phyloP scores from a whole-genome alignment of 2,329 filamentous ascomycete species.

The Phaeomoniella chlamydospora region DNA sequence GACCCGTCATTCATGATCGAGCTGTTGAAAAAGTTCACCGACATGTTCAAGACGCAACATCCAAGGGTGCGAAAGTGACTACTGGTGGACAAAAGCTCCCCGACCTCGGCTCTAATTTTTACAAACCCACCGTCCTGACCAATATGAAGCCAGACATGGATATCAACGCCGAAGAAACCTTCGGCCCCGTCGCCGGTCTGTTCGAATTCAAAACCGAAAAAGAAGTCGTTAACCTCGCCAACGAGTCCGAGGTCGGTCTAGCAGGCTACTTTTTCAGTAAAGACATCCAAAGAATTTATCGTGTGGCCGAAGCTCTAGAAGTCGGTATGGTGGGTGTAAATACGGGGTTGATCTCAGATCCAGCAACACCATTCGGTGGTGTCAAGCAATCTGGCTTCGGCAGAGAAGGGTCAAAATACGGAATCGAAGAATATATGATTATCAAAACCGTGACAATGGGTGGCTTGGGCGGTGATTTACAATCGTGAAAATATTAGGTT shows the following conservation, averaged over 20 bases:
- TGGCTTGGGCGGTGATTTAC: constrained; percentile 37
- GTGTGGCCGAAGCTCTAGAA: constrained; percentile 43
- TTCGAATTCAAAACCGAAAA: constrained; percentile 82
- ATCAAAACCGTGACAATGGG: constrained; percentile 58
- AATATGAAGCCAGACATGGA: constrained; percentile 79
- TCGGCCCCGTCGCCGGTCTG: constrained; percentile 81
- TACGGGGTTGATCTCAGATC: constrained; percentile 48
- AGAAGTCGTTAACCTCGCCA: constrained; percentile 75
- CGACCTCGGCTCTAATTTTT: constrained; percentile 73
- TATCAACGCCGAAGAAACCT: constrained; percentile 79
- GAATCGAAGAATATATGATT: constrained; percentile 60
- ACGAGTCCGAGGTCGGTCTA: constrained; percentile 69
- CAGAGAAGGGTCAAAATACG: constrained; percentile 62
- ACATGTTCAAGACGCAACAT: constrained; percentile 65
- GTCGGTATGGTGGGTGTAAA: constrained; percentile 49
- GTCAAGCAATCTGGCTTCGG: constrained; percentile 75
- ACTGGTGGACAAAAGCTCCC: constrained; percentile 60
- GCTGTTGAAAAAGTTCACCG: constrained; percentile 65
- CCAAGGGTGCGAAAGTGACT: constrained; percentile 62
- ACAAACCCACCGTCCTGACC: constrained; percentile 74
- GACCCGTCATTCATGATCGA: constrained; percentile 55
- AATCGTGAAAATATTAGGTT: neutral
- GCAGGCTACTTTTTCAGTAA: constrained; percentile 85
- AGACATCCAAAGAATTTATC: constrained; percentile 43
- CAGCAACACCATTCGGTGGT: constrained; percentile 53